phyloP scores from a whole-genome alignment of 768 basidiomycete genomes.

The Hemileccinum impolitum region DNA sequence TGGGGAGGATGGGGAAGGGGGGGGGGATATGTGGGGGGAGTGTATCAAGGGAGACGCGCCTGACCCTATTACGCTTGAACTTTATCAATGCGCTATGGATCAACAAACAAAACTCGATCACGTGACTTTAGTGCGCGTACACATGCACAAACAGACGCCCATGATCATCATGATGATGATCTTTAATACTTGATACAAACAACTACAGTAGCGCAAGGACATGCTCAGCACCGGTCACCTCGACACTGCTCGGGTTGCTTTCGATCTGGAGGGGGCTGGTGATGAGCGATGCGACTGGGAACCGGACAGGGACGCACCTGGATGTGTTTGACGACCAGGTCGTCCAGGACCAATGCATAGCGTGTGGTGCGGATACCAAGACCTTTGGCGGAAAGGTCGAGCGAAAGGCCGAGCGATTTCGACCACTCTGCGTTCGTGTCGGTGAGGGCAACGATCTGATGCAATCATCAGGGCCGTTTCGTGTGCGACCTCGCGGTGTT shows the following conservation, averaged over 20 bases:
- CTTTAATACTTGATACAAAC: background rate
- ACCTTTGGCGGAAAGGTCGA: slow-evolving; percentile 48
- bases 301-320: slow-evolving; percentile 38
- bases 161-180: slow-evolving; percentile 6
- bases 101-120: slow-evolving; percentile 36
- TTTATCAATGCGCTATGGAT: slow-evolving; percentile 31
- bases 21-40: slow-evolving; percentile 11
- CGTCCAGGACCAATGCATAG: slow-evolving; percentile 64
- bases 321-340: slow-evolving; percentile 67
- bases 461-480: background rate
- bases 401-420: slow-evolving; percentile 47
- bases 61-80: slow-evolving; percentile 23
- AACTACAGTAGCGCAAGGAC: slow-evolving; percentile 13
- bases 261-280: slow-evolving; percentile 10
- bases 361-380: slow-evolving; percentile 59
- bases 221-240: slow-evolving; percentile 11
- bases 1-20: slow-evolving; percentile 25
- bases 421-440: slow-evolving; percentile 59
- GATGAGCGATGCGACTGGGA: background rate
- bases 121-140: slow-evolving; percentile 31
- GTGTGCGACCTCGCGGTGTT: slow-evolving; percentile 19
- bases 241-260: background rate
- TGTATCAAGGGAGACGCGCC: slow-evolving; percentile 30
- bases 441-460: slow-evolving; percentile 56
- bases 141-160: slow-evolving; percentile 26